Percentiles rank a stretch among this genome's conserved stretches.
These are phyloP conservation scores for Podospora appendiculata DNA, from an alignment of 495 filamentous ascomycete genomes.

Conservation along the genomic window DNA sequence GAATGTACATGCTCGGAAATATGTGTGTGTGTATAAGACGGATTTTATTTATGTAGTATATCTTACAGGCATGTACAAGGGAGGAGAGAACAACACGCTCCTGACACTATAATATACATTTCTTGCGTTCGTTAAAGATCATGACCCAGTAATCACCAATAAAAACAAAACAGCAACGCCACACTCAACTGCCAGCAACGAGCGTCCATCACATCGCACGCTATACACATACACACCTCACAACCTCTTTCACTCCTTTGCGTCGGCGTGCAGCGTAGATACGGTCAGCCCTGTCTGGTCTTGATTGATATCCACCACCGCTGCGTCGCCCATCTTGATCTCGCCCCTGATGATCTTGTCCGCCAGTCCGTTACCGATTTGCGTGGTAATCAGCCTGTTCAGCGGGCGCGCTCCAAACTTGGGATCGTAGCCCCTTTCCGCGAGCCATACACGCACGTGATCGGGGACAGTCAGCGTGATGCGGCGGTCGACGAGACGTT, in stretches of 20 bases:
- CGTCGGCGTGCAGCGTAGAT: not conserved
- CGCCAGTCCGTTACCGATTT: slow-evolving; percentile 81
- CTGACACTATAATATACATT: not conserved
- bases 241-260: not conserved
- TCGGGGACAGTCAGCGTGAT: slow-evolving; percentile 67
- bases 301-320: slow-evolving; percentile 56
- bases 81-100: too few species aligned
- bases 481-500: slow-evolving; percentile 74
- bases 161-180: not conserved
- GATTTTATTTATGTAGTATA: too few species aligned
- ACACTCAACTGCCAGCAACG: too few species aligned
- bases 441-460: slow-evolving; percentile 75
- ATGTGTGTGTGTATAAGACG: too few species aligned
- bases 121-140: not conserved
- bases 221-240: too few species aligned
- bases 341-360: slow-evolving; percentile 87
- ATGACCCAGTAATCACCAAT: not conserved
- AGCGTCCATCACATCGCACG: too few species aligned
- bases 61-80: too few species aligned
- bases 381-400: slow-evolving; percentile 80
- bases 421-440: slow-evolving; percentile 81
- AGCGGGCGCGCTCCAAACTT: slow-evolving; percentile 89
- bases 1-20: too few species aligned
- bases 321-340: slow-evolving; percentile 65
- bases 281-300: slow-evolving; percentile 45